These are phyloP conservation scores for Ophiostoma populinum DNA, from an alignment of 2,329 filamentous ascomycete species.

Conservation along the genomic window DNA sequence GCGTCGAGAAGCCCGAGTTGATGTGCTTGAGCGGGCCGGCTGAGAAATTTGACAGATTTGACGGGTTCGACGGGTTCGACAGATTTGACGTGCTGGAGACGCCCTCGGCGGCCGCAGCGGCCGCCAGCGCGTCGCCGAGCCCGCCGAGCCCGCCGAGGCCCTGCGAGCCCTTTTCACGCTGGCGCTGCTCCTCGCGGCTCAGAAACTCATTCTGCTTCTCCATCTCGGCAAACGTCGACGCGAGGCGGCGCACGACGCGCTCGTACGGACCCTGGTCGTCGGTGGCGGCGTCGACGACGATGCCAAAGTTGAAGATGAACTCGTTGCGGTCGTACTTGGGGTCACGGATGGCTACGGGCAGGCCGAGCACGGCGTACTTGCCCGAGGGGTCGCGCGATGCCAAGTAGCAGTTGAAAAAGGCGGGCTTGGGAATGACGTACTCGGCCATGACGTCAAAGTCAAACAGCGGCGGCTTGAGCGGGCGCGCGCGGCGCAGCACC, in stretches of 20 bases:
- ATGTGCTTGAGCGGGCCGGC: too few relatives aligned
- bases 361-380: conserved; percentile 65
- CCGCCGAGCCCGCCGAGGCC: conserved; percentile 17
- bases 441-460: conserved; percentile 75
- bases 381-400: conserved; percentile 56
- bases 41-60: too few relatives aligned
- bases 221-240: conserved; percentile 69
- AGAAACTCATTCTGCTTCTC: conserved; percentile 84
- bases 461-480: conserved; percentile 33
- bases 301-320: conserved; percentile 96
- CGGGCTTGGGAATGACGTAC: conserved; percentile 87
- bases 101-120: neutral
- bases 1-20: conserved; percentile 15
- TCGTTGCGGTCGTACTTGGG: conserved; percentile 78
- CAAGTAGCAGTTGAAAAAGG: conserved; percentile 84
- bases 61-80: too few relatives aligned
- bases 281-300: conserved; percentile 29
- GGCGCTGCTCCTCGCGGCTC: conserved; percentile 26
- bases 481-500: neutral
- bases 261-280: conserved; percentile 64
- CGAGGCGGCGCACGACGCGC: conserved; percentile 70
- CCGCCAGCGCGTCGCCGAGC: neutral
- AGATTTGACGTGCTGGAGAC: too few relatives aligned
- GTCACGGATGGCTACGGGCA: conserved; percentile 74
- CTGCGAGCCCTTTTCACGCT: neutral